Evolutionary conservation across 106 monocot genomes (phyloP), one percentile per base, ranked within the genome.

Genomic region (Acorus gramineus): DNA sequence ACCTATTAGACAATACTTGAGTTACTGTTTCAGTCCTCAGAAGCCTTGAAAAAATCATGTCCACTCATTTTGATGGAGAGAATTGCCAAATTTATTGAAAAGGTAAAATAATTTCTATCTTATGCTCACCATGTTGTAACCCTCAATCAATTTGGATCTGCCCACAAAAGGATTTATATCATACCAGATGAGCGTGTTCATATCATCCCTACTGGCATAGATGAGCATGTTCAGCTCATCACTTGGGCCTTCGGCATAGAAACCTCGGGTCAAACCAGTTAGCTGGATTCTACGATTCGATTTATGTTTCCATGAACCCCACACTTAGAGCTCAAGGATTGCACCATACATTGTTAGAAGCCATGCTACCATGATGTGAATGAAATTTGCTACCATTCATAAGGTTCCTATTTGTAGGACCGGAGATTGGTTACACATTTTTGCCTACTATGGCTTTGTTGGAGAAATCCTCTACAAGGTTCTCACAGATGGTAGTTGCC

Each of bases 101-200:
- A 64, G 63, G 55, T 55, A 7, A 71, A 56, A 56, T 71, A 63
- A 62, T 71, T 71, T 50, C 54, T 63, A 54, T 14, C 46, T 14
- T 64, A 71, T 50, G 71, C 53, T 2, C 71, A 71, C 56, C 71
- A 63, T 47, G 52, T 71, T 10, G 71, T 55, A 14, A 63, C 62
- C 53, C 51, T 50, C 42, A 60, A 69, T 11, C 50, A 60, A 50
- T 59, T 43, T 0, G 69, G 60, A 10, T 58, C 59, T n/a, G 13
- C 60, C 14, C 60, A 60, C 7, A 49, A 43, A 52, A 62, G 63
- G 12, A 47, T 55, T 12, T 64, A 56, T 63, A 56, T 48, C 63
- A 71, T 71, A 11, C 63, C 71, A 2, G 47, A 54, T 3, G 44
- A 63, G 11, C 44, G 71, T 47, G 71, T 71, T 8, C 48, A 71